Percentiles rank a stretch among this genome's conserved stretches.
Conservation (phyloP, 1,284 basidiomycete species). For the Lignosus rhinocerotis region DNA sequence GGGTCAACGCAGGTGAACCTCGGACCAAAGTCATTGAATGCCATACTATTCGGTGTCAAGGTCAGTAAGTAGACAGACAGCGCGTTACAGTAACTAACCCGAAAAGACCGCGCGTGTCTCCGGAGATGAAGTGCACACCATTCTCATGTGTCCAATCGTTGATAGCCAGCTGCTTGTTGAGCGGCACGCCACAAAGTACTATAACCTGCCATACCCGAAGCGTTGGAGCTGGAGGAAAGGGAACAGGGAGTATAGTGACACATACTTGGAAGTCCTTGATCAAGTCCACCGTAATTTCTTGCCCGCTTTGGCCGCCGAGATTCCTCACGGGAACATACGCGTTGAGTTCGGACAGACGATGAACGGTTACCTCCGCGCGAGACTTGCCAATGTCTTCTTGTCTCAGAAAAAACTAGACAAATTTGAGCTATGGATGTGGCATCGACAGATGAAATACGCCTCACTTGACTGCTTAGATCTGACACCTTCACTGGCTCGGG, state of each 20-base stretch:
- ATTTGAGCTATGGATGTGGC: conserved; percentile 1
- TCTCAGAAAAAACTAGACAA: conserved; percentile 87
- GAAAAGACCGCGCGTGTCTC: conserved; percentile 94
- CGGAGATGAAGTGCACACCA: conserved; percentile 89
- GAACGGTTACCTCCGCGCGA: conserved; percentile 83
- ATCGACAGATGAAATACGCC: conserved; percentile 24
- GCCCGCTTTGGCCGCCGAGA: conserved; percentile 67
- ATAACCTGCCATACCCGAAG: conserved; percentile 62
- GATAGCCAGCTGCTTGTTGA: conserved; percentile 89
- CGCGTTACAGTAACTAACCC: conserved; percentile 56
- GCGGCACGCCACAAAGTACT: conserved; percentile 80
- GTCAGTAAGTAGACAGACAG: not conserved
- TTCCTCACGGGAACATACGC: conserved; percentile 93
- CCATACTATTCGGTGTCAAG: conserved; percentile 53
- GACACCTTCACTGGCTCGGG: conserved; percentile 84
- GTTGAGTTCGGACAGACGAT: conserved; percentile 95
- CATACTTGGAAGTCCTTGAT: conserved; percentile 87
- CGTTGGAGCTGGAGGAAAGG: not conserved
- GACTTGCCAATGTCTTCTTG: conserved; percentile 86
- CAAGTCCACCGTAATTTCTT: conserved; percentile 77
- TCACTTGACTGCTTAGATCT: conserved; percentile 91
- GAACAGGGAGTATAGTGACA: not conserved
- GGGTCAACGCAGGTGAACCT: conserved; percentile 96
- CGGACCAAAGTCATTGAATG: conserved; percentile 96
- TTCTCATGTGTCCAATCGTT: conserved; percentile 92